Base-by-base conservation (phyloP, 2,329 filamentous ascomycete species). In the Massarina eburnea region DNA sequence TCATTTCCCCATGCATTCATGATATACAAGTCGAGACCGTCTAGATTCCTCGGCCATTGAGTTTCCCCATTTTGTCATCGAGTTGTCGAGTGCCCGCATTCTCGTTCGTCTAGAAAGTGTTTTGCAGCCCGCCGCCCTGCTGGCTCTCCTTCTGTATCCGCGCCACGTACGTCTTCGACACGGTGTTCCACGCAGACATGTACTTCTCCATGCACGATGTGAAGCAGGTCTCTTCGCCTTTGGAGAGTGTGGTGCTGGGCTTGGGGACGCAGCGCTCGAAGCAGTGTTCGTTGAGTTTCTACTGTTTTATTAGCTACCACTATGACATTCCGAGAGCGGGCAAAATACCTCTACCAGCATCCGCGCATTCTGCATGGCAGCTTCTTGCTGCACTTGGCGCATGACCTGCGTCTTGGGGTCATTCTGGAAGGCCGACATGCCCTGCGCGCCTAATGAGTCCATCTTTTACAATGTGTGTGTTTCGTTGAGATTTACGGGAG, bases 251-350 rank as follows among this genome's bases (percentile, higher is more conserved):
- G 36, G 73, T 64, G 47, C 74, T 72, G 50, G 77, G 77, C 55
- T 77, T 77, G 37, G 76, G 76, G 22, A 80, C 67, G 71, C 77
- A 80, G 61, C 75, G 75, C 54, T 79, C 76, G 71, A 79, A 80
- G 68, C 77, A 80, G 68, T 80, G 76, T 57, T 79, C 76, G 67
- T 80, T 80, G 53, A 80, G 67, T 73, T 79, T 80, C 76, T 79
- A 47, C n/a, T 18, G n/a, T n/a, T 30, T n/a, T 15, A 35, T 47
- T 21, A 45, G 17, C n/a, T n/a, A n/a, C 19, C 24, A 20, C 12
- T 15, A 20, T 9, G n/a, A 2, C 3, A 37, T 45, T n/a, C 26
- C 7, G 30, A n/a, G n/a, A n/a, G n/a, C n/a, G n/a, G n/a, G n/a
- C n/a, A n/a, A 17, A 2, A 37, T 61, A 76, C 75, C 57, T 78